These are phyloP conservation scores for Hyaloraphidium curvatum DNA, from an alignment of 192 early-diverging fungal species.

Conservation along the genomic window DNA sequence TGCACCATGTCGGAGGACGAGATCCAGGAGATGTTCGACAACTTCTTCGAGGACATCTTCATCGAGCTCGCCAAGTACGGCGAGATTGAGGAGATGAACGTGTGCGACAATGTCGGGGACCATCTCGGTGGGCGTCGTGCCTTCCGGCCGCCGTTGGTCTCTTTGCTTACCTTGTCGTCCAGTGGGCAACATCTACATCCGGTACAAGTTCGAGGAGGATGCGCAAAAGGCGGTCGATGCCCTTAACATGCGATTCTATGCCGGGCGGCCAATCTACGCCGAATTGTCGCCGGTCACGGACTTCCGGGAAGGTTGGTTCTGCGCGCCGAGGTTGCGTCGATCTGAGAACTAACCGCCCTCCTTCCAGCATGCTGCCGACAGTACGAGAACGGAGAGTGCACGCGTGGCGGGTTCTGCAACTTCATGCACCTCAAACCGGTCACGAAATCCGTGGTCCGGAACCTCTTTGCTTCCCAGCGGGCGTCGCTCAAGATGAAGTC, in stretches of 20 bases:
- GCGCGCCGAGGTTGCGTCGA: neutral
- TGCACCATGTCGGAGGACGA: conserved; percentile 42
- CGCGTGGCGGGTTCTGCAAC: conserved; percentile 91
- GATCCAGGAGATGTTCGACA: conserved; percentile 79
- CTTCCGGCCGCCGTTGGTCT: neutral
- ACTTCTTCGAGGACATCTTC: conserved; percentile 93
- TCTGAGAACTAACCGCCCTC: neutral
- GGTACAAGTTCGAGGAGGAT: conserved; percentile 79
- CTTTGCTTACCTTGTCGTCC: neutral
- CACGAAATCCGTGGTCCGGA: conserved; percentile 48
- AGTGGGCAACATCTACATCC: conserved; percentile 61
- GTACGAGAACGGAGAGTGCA: conserved; percentile 86
- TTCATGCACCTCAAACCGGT: conserved; percentile 97
- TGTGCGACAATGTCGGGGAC: conserved; percentile 97
- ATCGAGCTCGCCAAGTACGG: conserved; percentile 90
- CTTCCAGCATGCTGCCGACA: conserved; percentile 77
- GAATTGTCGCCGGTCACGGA: conserved; percentile 95
- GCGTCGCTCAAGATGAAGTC: conserved; percentile 12
- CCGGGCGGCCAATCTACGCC: conserved; percentile 76
- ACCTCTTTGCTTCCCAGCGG: conserved; percentile 65
- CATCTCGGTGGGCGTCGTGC: conserved; percentile 63
- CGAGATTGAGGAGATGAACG: conserved; percentile 87
- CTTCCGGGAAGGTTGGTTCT: conserved; percentile 55
- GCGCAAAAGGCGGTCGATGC: conserved; percentile 77
- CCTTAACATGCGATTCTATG: conserved; percentile 90